Evolutionary conservation across 495 filamentous ascomycete species (phyloP).

Genomic region (Tricharina praecox): DNA sequence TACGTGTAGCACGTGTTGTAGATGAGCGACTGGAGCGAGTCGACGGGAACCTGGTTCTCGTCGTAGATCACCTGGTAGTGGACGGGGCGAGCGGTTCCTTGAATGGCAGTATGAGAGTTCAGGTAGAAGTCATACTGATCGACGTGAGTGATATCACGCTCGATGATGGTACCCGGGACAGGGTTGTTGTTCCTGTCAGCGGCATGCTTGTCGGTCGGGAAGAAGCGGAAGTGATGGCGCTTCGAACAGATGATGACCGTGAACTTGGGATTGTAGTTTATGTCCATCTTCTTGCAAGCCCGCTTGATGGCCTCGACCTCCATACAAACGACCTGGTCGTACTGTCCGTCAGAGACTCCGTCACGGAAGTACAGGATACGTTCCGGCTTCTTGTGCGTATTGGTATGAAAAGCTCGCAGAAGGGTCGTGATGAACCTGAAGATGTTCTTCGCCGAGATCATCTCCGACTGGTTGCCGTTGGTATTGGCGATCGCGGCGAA

Average conservation of each 20-base stretch:
- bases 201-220: conserved; percentile 42
- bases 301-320: conserved; percentile 56
- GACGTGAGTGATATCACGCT: conserved; percentile 73
- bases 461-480: conserved; percentile 62
- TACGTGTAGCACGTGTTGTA: conserved; percentile 91
- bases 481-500: conserved; percentile 62
- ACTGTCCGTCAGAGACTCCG: conserved; percentile 80
- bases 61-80: conserved; percentile 76
- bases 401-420: conserved; percentile 43
- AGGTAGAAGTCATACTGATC: conserved; percentile 73
- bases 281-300: conserved; percentile 30
- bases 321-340: conserved; percentile 50
- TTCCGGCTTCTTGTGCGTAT: conserved; percentile 37
- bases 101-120: conserved; percentile 58
- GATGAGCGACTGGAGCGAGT: conserved; percentile 63
- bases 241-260: conserved; percentile 80
- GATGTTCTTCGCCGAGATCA: conserved; percentile 49
- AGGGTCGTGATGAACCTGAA: conserved; percentile 44
- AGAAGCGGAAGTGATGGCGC: conserved; percentile 85
- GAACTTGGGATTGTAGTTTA: conserved; percentile 37
- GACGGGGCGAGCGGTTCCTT: conserved; percentile 58
- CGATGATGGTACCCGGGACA: conserved; percentile 66
- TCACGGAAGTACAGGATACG: conserved; percentile 88
- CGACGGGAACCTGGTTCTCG: conserved; percentile 46
- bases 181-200: conserved; percentile 61